Base-by-base conservation (phyloP, 306 rosid genomes). In the Elaeagnus macrophylla region DNA sequence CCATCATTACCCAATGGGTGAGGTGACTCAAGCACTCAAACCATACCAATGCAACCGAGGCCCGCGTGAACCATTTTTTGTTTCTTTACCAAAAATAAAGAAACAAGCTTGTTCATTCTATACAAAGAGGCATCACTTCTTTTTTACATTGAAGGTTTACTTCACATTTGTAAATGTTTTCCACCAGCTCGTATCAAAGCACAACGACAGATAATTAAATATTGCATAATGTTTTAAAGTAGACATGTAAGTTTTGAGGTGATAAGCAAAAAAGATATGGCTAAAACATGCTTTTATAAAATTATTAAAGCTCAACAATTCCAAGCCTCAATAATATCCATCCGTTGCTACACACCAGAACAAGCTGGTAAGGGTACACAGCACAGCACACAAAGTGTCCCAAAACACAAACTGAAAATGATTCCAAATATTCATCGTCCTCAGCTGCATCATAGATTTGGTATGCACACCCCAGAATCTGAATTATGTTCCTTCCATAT, bases 401-500 rank as follows among this genome's bases (percentile, higher is more conserved):
- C 54, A 55, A 62, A 69, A 76, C 56, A 66, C 54, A 62, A 37
- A 39, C 56, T 43, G 48, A 70, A 37, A 58, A 68, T 44, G 61
- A 16, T 44, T 67, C 39, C 55, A 69, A 72, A 73, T 60, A 58
- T 62, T 57, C 58, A 42, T 57, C 25, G 3, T 18, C 56, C 64
- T 91, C 70, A 91, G 84, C 89, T 86, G 73, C 89, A 91, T 15
- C 89, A 91, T 15, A 86, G 79, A 59, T 86, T 91, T 52, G 97
- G 96, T 67, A 84, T 84, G 95, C 96, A 91, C 72, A 73, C 97
- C 45, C 83, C 95, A 60, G 70, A 66, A 62, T 91, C 96, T 48
- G 84, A 76, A 67, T 82, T 84, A 75, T 81, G 96, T 75, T 91
- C 96, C 79, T 87, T 87, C 96, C 99, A 91, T 71, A 91, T 87